Conservation (phyloP, 169 alveolate species). For the Plasmodium vinckei region DNA sequence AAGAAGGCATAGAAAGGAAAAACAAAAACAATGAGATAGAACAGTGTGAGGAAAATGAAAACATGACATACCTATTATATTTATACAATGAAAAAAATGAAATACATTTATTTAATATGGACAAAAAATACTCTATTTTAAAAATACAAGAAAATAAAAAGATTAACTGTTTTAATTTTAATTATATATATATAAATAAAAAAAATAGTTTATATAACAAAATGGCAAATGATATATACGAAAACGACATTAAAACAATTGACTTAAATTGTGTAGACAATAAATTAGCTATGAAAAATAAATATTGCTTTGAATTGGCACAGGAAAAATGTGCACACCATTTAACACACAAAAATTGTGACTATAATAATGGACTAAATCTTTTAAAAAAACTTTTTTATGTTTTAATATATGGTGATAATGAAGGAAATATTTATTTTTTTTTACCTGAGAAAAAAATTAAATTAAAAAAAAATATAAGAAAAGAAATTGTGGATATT, state of each 20-base stretch:
- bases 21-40: not conserved
- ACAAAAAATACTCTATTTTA: conserved; percentile 31
- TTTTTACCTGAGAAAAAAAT: conserved; percentile 51
- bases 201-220: conserved; percentile 63
- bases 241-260: conserved; percentile 27
- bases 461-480: conserved; percentile 59
- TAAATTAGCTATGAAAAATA: conserved; percentile 21
- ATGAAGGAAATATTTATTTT: conserved; percentile 44
- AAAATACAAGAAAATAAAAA: conserved; percentile 15
- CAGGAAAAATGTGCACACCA: conserved; percentile 3
- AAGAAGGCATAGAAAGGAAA: not conserved
- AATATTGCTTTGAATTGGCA: conserved; percentile 36
- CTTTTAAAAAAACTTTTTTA: conserved; percentile 30
- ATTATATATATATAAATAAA: conserved; percentile 41
- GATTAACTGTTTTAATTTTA: conserved; percentile 38
- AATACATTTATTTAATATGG: conserved; percentile 42
- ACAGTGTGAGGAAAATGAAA: not conserved
- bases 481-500: conserved; percentile 8
- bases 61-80: not conserved
- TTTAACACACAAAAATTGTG: not conserved
- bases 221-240: conserved; percentile 25
- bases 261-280: conserved; percentile 23
- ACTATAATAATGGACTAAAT: not conserved
- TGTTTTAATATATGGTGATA: conserved; percentile 64
- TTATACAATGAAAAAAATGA: conserved; percentile 66